A percentile compares a stretch with the other conserved stretches of the same genome.
Conservation (phyloP, 345 rosid genomes). For the Kernera saxatilis region DNA sequence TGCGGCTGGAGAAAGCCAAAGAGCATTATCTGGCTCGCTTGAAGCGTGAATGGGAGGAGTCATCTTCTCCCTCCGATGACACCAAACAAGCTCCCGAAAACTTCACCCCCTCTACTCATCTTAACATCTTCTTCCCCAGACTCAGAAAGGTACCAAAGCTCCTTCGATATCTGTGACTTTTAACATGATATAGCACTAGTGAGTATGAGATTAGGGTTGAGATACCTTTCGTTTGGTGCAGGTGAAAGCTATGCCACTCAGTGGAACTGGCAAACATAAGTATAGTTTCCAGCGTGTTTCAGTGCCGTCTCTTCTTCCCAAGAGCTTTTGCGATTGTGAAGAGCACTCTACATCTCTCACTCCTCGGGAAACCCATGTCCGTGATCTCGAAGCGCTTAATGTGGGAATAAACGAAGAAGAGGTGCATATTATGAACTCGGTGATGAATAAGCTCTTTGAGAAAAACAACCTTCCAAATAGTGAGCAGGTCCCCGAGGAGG, state of each 20-base stretch:
- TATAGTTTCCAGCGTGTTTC: slow-evolving; percentile 75
- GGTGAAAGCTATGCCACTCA: slow-evolving; percentile 64
- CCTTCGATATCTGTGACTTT: not conserved
- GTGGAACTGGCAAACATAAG: slow-evolving; percentile 86
- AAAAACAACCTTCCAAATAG: slow-evolving; percentile 30
- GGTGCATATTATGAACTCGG: slow-evolving; percentile 62
- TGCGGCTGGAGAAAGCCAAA: slow-evolving; percentile 86
- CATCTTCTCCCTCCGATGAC: slow-evolving; percentile 10
- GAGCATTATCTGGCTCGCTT: slow-evolving; percentile 65
- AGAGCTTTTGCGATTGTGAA: slow-evolving; percentile 77
- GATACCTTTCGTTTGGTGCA: slow-evolving; percentile 18
- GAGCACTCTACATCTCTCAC: slow-evolving; percentile 50
- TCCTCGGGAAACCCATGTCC: slow-evolving; percentile 25
- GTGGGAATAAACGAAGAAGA: slow-evolving; percentile 51
- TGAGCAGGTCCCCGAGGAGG: slow-evolving; percentile 23
- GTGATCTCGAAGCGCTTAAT: slow-evolving; percentile 28
- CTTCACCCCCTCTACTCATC: slow-evolving; percentile 32
- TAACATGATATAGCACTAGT: not conserved
- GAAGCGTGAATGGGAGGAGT: slow-evolving; percentile 64
- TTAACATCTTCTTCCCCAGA: slow-evolving; percentile 65
- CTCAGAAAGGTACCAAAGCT: slow-evolving; percentile 49
- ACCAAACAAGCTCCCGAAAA: slow-evolving; percentile 12
- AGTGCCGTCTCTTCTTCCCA: slow-evolving; percentile 53
- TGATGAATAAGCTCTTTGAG: slow-evolving; percentile 65
- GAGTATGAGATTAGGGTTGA: not conserved